phyloP scores from a whole-genome alignment of 441 rosid species.

The Arabidopsis hybrid region DNA sequence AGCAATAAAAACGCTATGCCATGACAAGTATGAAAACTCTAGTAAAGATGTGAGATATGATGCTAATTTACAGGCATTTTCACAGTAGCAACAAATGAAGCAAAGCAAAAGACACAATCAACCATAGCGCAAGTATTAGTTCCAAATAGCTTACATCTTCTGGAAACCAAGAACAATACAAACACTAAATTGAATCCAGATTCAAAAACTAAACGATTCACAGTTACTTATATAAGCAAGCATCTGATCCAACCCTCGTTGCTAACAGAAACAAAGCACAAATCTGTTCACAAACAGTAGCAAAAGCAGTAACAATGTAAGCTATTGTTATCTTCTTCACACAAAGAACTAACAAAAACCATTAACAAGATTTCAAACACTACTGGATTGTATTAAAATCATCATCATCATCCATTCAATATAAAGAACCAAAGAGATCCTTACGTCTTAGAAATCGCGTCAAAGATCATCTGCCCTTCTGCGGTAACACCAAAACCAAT shows the following conservation, averaged over 20 bases:
- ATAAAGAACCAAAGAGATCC: constrained; percentile 15
- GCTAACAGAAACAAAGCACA: neutral
- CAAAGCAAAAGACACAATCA: too few relatives aligned
- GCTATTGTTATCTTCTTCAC: neutral
- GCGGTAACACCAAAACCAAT: constrained; percentile 83
- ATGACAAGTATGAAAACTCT: too few relatives aligned
- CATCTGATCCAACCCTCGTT: neutral
- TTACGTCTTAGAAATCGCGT: constrained; percentile 80
- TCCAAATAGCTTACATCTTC: neutral
- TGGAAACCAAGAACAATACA: constrained; percentile 8
- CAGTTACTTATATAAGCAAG: neutral
- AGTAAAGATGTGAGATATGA: too few relatives aligned
- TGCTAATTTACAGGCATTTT: too few relatives aligned
- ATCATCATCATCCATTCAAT: constrained; percentile 10
- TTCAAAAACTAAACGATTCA: neutral
- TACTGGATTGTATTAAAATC: neutral
- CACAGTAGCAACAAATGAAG: too few relatives aligned
- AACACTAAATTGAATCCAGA: neutral
- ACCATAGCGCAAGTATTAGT: neutral
- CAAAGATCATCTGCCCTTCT: constrained; percentile 83
- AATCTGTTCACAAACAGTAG: neutral
- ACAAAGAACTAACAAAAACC: constrained; percentile 17
- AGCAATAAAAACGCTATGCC: neutral
- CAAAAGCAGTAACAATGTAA: neutral
- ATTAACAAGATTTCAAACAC: constrained; percentile 8